These are phyloP conservation scores for Rosellinia necatrix DNA, from an alignment of 2,329 filamentous ascomycete genomes.

Conservation along the genomic window DNA sequence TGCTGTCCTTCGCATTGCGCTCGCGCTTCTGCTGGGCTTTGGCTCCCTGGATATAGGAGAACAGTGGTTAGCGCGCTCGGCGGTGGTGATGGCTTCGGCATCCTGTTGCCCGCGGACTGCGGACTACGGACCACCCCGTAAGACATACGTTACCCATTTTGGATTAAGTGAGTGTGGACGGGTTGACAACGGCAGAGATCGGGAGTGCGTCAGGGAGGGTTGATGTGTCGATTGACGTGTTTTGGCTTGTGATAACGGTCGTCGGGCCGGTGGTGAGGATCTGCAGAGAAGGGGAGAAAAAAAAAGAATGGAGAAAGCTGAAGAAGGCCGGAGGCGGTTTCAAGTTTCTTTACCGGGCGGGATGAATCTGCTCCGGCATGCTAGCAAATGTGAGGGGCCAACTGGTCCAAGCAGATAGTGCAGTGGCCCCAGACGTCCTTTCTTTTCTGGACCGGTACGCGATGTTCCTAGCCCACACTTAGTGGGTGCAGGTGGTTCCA, in stretches of 20 bases:
- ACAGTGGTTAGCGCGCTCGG: slow-evolving; percentile 19
- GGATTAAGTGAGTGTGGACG: background rate
- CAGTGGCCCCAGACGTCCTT: slow-evolving; percentile 34
- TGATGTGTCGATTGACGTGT: too few species aligned
- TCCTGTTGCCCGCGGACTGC: background rate
- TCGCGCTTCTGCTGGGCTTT: slow-evolving; percentile 75
- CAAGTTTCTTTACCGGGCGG: too few species aligned
- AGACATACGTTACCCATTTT: slow-evolving; percentile 32
- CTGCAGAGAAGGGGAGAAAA: slow-evolving; percentile 21
- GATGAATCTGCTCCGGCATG: slow-evolving; percentile 4
- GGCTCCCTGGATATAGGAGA: slow-evolving; percentile 54
- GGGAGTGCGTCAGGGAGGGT: background rate
- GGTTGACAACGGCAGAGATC: background rate
- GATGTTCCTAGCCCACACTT: background rate
- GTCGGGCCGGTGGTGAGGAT: slow-evolving; percentile 18
- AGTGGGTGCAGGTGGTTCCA: too few species aligned
- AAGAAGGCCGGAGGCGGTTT: background rate
- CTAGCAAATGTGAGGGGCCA: background rate
- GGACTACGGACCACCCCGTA: too few species aligned
- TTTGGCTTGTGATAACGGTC: slow-evolving; percentile 9
- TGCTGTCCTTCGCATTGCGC: slow-evolving; percentile 67
- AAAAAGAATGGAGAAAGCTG: slow-evolving; percentile 26
- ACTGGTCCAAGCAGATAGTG: slow-evolving; percentile 4
- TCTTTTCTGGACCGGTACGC: slow-evolving; percentile 21
- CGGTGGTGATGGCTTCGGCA: background rate